phyloP scores from a whole-genome alignment of 768 basidiomycete genomes.

The Lentinula edodes region DNA sequence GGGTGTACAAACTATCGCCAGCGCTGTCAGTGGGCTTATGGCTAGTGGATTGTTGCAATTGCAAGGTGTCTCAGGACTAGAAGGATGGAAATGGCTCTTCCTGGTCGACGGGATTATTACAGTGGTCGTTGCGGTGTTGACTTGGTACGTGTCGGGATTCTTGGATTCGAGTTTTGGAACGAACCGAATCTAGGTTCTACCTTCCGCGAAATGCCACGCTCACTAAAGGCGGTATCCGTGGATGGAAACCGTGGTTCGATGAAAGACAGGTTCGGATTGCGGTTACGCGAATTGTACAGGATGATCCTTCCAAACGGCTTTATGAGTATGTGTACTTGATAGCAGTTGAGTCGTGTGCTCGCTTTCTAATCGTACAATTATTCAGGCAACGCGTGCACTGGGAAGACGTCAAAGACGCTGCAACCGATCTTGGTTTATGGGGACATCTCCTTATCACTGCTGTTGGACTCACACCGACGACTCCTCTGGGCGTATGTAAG shows the following conservation, averaged over 20 bases:
- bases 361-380: not conserved
- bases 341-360: not conserved
- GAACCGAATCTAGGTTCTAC: slow-evolving; percentile 24
- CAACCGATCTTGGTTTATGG: slow-evolving; percentile 29
- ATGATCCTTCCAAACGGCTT: slow-evolving; percentile 30
- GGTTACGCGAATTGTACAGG: slow-evolving; percentile 28
- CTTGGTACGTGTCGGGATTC: slow-evolving; percentile 18
- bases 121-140: slow-evolving; percentile 24
- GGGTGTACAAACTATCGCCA: slow-evolving; percentile 31
- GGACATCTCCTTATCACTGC: slow-evolving; percentile 31
- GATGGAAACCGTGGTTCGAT: slow-evolving; percentile 30
- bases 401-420: slow-evolving; percentile 30
- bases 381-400: slow-evolving; percentile 26
- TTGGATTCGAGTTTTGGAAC: not conserved
- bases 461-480: slow-evolving; percentile 30
- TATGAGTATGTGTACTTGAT: slow-evolving; percentile 25
- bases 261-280: slow-evolving; percentile 29
- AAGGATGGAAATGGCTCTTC: slow-evolving; percentile 36
- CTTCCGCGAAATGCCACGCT: slow-evolving; percentile 23
- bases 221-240: slow-evolving; percentile 26
- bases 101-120: slow-evolving; percentile 34
- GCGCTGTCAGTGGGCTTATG: slow-evolving; percentile 36
- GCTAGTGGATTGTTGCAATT: slow-evolving; percentile 32
- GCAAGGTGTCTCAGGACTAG: slow-evolving; percentile 26
- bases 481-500: slow-evolving; percentile 30